Evolutionary conservation across 441 rosid species (phyloP).

Genomic region (Gossypium schwendimanii): DNA sequence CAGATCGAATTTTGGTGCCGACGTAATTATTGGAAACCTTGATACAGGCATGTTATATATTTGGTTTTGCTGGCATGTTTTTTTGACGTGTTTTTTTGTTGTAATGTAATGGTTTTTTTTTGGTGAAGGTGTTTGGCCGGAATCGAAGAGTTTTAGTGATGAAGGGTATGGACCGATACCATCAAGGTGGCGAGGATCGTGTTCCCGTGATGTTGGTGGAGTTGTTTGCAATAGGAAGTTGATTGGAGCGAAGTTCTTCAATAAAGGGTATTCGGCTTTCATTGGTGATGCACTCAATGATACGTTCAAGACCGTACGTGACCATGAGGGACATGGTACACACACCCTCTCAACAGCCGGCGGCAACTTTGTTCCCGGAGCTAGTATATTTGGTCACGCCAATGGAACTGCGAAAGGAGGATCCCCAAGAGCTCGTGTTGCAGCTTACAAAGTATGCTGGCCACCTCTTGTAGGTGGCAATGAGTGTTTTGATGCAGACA

Average conservation of each 20-base stretch:
- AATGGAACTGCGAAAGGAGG: conserved; percentile 36
- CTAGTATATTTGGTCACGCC: conserved; percentile 25
- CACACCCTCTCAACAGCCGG: conserved; percentile 64
- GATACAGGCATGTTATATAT: conserved; percentile 22
- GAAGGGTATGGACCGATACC: conserved; percentile 45
- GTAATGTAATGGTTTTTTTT: background rate
- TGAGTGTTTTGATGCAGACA: conserved; percentile 29
- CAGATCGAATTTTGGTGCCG: conserved; percentile 27
- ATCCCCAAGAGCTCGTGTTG: conserved; percentile 32
- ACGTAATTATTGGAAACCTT: conserved; percentile 26
- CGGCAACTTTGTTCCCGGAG: conserved; percentile 41
- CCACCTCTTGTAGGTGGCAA: conserved; percentile 5
- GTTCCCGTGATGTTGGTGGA: conserved; percentile 24
- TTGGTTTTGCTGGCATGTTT: background rate
- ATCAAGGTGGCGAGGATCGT: conserved; percentile 50
- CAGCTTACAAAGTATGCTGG: conserved; percentile 34
- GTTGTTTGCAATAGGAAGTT: conserved; percentile 34
- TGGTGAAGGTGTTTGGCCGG: conserved; percentile 59
- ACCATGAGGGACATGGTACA: conserved; percentile 44
- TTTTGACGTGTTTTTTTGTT: background rate
- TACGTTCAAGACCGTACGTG: conserved; percentile 19
- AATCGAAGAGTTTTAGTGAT: conserved; percentile 52
- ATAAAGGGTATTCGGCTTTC: conserved; percentile 29
- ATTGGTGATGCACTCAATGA: conserved; percentile 22
- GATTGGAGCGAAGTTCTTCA: conserved; percentile 53